Conservation (phyloP, 495 filamentous ascomycete species). For the Penicillium robsamsonii region DNA sequence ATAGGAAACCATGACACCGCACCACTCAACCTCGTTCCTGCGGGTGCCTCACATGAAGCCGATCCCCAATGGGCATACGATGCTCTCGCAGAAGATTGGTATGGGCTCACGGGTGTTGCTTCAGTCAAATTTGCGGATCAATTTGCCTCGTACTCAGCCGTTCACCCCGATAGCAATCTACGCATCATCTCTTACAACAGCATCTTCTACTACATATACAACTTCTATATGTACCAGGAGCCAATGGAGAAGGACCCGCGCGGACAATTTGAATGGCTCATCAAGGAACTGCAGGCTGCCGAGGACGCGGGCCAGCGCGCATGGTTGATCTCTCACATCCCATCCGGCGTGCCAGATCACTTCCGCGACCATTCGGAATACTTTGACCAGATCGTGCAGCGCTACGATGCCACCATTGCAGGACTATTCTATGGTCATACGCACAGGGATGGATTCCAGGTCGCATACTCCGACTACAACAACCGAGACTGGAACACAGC, state of each 20-base stretch:
- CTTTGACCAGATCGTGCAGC: constrained; percentile 54
- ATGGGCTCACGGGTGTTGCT: constrained; percentile 38
- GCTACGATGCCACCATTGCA: constrained; percentile 52
- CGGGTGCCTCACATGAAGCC: constrained; percentile 30
- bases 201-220: constrained; percentile 55
- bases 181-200: constrained; percentile 59
- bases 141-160: constrained; percentile 51
- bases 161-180: constrained; percentile 41
- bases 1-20: constrained; percentile 56
- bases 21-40: constrained; percentile 52
- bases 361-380: constrained; percentile 53
- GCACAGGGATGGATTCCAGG: constrained; percentile 54
- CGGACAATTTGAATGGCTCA: constrained; percentile 49
- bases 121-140: constrained; percentile 36
- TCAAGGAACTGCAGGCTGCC: constrained; percentile 49
- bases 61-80: constrained; percentile 54
- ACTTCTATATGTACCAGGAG: constrained; percentile 52
- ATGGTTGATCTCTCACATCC: constrained; percentile 55
- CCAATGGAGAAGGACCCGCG: constrained; percentile 50
- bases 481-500: constrained; percentile 38
- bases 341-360: constrained; percentile 44
- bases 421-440: constrained; percentile 59
- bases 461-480: constrained; percentile 50
- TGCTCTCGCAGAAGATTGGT: constrained; percentile 45
- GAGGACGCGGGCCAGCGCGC: constrained; percentile 51